Conservation (phyloP, 495 filamentous ascomycete species). For the Talaromyces trachyspermus region DNA sequence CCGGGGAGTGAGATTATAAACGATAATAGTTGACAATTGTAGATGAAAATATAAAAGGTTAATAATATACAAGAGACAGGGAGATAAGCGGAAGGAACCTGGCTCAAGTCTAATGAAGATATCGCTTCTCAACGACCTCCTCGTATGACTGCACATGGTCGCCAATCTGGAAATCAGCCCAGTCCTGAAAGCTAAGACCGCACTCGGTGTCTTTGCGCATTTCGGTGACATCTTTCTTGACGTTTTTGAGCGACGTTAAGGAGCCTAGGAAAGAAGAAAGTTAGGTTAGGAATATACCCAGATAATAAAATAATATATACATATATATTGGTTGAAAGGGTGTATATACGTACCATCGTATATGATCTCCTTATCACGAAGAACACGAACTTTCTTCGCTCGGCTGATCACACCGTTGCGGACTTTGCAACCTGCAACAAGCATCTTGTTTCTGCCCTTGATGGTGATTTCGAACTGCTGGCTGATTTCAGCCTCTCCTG, state of each 20-base stretch:
- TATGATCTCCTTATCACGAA: constrained; percentile 59
- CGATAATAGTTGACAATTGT: too few relatives aligned
- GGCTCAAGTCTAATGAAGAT: constrained; percentile 24
- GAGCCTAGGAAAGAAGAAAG: constrained; percentile 42
- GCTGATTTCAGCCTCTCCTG: constrained; percentile 82
- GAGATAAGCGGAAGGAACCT: background rate
- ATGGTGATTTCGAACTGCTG: constrained; percentile 78
- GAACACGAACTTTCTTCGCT: constrained; percentile 58
- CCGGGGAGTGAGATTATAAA: too few relatives aligned
- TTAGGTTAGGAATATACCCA: constrained; percentile 10
- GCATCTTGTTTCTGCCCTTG: constrained; percentile 57
- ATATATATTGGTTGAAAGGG: background rate
- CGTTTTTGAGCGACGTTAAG: constrained; percentile 75
- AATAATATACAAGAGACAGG: constrained; percentile 5
- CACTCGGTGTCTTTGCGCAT: constrained; percentile 91
- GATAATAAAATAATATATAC: background rate
- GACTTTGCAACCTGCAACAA: constrained; percentile 83
- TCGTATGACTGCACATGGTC: constrained; percentile 86
- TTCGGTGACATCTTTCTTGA: constrained; percentile 82
- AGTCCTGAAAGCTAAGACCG: constrained; percentile 77
- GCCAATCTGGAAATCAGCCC: constrained; percentile 68
- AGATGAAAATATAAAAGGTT: constrained; percentile 8
- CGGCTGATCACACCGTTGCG: constrained; percentile 66
- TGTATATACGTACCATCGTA: constrained; percentile 63
- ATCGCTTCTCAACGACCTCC: constrained; percentile 64